Base-by-base conservation (phyloP, 2,329 filamentous ascomycete genomes). In the Hymenoscyphus fraxineus region DNA sequence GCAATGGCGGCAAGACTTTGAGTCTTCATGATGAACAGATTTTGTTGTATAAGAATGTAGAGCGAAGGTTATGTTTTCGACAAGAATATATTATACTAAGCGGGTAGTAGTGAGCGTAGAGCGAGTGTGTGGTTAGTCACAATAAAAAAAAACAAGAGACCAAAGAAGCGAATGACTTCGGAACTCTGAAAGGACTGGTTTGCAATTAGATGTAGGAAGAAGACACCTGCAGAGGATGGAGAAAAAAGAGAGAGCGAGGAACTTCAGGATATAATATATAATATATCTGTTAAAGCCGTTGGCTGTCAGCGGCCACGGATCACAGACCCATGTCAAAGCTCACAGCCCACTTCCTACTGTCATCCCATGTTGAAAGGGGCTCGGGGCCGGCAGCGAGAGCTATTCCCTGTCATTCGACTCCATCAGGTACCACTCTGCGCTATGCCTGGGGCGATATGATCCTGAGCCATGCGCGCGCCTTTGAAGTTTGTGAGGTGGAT, bases 121-220 rank as follows among this genome's bases (percentile, higher is more conserved):
- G 35, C 22, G 44, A 39, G 41, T 54, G 56, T 65, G 70, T 66
- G 59, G 61, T 51, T 55, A 60, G 54, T 62, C 60, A 47, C 63
- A 54, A 66, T 62, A 76, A 74, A 75, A 74, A 75, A 74, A 70
- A 72, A 78, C 74, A 73, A 68, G 66, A 75, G 74, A 75, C 72
- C 73, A 77, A 76, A 78, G 72, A 76, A 79, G 76, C 76, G 78
- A 81, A 78, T 78, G 80, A 80, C 75, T 77, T 76, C 77, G 74
- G 71, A 69, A 73, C 73, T 72, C 70, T 69, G 71, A 69, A 66
- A 69, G 70, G 67, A 57, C 32, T 16, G 70, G 61, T 61, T 67
- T 65, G 54, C 60, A 68, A 67, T 67, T 69, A 70, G 68, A 63
- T 67, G 67, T 64, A 70, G 64, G 64, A 66, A 64, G 63, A 68